These are phyloP conservation scores for Purpureocillium takamizusanense DNA, from an alignment of 2,329 filamentous ascomycete genomes.

Conservation along the genomic window DNA sequence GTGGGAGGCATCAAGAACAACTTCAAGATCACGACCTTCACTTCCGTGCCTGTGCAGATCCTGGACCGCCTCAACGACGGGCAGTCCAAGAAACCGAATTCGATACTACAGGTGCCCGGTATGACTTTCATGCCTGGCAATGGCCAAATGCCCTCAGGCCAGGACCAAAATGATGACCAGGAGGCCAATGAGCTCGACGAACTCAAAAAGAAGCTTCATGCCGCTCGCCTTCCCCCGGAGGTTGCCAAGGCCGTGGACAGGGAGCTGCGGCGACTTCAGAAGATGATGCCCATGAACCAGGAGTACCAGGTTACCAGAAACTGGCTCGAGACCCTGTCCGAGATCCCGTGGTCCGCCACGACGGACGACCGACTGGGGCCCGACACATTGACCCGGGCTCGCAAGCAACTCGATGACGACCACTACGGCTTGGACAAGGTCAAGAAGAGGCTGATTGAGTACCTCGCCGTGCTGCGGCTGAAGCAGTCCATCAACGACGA, in stretches of 20 bases:
- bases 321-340: constrained; percentile 86
- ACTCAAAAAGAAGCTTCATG: constrained; percentile 77
- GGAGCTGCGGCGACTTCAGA: constrained; percentile 78
- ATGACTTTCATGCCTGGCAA: constrained; percentile 24
- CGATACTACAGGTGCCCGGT: constrained; percentile 28
- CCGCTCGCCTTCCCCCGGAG: constrained; percentile 72
- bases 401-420: constrained; percentile 88
- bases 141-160: constrained; percentile 31
- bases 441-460: constrained; percentile 92
- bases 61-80: constrained; percentile 41
- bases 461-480: constrained; percentile 88
- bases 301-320: constrained; percentile 91
- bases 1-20: constrained; percentile 77
- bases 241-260: constrained; percentile 85
- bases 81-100: constrained; percentile 22
- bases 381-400: constrained; percentile 68
- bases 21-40: constrained; percentile 74
- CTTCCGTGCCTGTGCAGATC: constrained; percentile 54
- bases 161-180: constrained; percentile 57
- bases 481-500: constrained; percentile 87
- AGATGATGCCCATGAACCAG: constrained; percentile 93
- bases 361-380: constrained; percentile 81
- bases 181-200: constrained; percentile 88
- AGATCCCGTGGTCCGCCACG: constrained; percentile 82
- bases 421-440: constrained; percentile 96